Base-by-base conservation (phyloP, 192 early-diverging fungal genomes). In the Coemansia furcata region DNA sequence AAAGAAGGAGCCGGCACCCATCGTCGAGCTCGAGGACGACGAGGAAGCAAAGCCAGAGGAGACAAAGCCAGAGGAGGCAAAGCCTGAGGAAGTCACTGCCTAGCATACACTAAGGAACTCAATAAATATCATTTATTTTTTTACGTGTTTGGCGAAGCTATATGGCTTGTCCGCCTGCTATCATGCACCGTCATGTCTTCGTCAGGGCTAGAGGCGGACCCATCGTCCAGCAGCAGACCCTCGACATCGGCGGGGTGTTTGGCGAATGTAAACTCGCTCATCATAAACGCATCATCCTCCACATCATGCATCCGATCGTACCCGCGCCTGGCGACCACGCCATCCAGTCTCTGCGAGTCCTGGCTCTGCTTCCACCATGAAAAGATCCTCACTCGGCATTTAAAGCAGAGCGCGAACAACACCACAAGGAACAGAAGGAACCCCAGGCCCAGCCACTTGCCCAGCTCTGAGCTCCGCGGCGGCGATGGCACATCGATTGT, bases 1-100 rank as follows among this genome's bases (percentile, higher is more conserved):
- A 3, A 75, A 85, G 66, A 63, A 64, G 19, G 77, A 87, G 71
- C 81, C 76, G 55, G 77, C 73, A 35, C 76, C 70, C 29, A 65
- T 78, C 38, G 67, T 55, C 23, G 64, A 72, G 40, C 30, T 35
- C 57, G 73, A 83, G 29, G 44, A 33, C 72, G 71, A 42, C 77
- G 78, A 46, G 62, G 79, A 39, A 55, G 72, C 80, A 82, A 60
- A 79, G 73, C 11, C 10, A 1, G 32, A 26, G 23, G 23, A 26
- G 23, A 26, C 23, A 26, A 26, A 26, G 23, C 23, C 23, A 1
- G 23, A 29, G 21, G 52, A 35, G 1, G 52, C 32, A 9, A 67
- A 59, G 23, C 40, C 49, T 32, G 76, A 78, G 29, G 44, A 81
- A 5, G 36, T 9, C 10, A 21, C 57, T 8, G 57, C 57, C 57